Conservation (phyloP, 2,329 filamentous ascomycete species). For the Eutypa lata region DNA sequence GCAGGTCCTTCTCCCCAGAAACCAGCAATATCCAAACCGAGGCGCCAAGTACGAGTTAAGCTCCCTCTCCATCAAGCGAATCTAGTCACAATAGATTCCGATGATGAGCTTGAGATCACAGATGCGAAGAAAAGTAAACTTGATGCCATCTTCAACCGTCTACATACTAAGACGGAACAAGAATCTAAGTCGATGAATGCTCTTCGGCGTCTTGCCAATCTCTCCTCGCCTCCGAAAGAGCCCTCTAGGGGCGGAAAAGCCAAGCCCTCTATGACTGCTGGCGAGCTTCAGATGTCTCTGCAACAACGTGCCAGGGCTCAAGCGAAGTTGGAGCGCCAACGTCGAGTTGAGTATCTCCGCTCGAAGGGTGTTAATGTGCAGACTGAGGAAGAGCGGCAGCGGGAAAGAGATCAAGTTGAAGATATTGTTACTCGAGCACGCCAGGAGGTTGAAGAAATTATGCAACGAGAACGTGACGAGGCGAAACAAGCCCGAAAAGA, state of each 20-base stretch:
- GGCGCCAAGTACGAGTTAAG: constrained; percentile 50
- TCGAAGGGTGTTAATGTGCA: constrained; percentile 79
- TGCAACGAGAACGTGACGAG: constrained; percentile 70
- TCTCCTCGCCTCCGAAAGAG: constrained; percentile 60
- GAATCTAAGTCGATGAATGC: constrained; percentile 63
- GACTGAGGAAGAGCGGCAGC: constrained; percentile 81
- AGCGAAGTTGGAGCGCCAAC: constrained; percentile 72
- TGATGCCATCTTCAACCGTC: constrained; percentile 65
- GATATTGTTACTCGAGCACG: constrained; percentile 84
- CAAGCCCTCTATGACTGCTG: constrained; percentile 60
- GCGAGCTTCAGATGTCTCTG: constrained; percentile 66
- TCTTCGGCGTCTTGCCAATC: constrained; percentile 71
- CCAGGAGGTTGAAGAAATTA: constrained; percentile 75
- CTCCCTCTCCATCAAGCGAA: constrained; percentile 40
- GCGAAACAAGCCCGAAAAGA: constrained; percentile 61
- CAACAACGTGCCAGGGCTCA: constrained; percentile 74
- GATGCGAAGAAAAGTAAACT: constrained; percentile 48
- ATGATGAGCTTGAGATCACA: constrained; percentile 64
- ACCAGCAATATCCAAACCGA: constrained; percentile 22
- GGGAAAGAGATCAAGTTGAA: constrained; percentile 79
- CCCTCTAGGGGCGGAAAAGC: constrained; percentile 40
- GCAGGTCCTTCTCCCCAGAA: constrained; percentile 25
- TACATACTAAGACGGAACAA: constrained; percentile 60
- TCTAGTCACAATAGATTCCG: constrained; percentile 42
- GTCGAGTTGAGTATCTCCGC: constrained; percentile 71